Evolutionary conservation across 768 basidiomycete species (phyloP).

Genomic region (Tulasnella sp.): DNA sequence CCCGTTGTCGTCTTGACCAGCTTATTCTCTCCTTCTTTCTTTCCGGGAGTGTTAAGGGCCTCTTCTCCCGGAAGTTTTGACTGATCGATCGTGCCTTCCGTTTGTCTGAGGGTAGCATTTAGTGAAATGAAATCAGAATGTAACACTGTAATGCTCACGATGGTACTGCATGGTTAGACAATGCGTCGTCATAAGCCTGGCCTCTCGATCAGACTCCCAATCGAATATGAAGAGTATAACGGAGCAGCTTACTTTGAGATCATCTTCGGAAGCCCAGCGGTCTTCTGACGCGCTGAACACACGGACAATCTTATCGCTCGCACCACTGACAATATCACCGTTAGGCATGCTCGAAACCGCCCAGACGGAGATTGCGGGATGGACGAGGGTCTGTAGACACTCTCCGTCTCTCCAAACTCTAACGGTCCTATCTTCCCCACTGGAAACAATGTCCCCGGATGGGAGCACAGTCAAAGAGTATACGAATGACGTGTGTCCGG

Average conservation of each 20-base stretch:
- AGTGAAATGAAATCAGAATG: background rate
- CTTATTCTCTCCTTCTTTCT: conserved; percentile 84
- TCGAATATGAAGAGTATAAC: background rate
- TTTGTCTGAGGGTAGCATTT: conserved; percentile 37
- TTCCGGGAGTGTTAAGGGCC: conserved; percentile 74
- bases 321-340: conserved; percentile 84
- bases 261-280: conserved; percentile 58
- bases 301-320: conserved; percentile 79
- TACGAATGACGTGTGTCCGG: conserved; percentile 94
- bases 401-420: conserved; percentile 93
- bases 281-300: conserved; percentile 70
- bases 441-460: conserved; percentile 73
- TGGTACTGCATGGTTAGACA: conserved; percentile 71
- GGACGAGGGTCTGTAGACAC: conserved; percentile 77
- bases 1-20: conserved; percentile 71
- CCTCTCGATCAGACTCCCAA: background rate
- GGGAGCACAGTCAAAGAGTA: conserved; percentile 81
- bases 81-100: conserved; percentile 89
- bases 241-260: conserved; percentile 37
- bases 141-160: conserved; percentile 28
- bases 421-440: conserved; percentile 88
- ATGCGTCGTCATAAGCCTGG: conserved; percentile 49
- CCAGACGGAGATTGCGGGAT: conserved; percentile 98
- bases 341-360: conserved; percentile 78
- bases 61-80: conserved; percentile 82